phyloP scores from a whole-genome alignment of 2,329 filamentous ascomycete species.

The Stenocarpella maydis region DNA sequence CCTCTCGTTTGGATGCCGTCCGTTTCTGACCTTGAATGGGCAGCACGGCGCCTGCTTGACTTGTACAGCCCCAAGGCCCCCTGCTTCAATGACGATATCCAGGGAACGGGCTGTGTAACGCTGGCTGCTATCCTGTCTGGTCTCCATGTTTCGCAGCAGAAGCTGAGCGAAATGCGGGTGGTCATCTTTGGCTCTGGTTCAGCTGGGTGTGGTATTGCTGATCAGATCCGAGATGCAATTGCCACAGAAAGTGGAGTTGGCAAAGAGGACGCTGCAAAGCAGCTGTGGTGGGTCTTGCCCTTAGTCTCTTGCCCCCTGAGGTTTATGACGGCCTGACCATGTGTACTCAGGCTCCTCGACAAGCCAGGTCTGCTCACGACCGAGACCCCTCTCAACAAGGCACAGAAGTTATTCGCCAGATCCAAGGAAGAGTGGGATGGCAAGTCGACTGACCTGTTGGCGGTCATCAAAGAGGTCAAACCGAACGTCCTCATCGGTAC shows the following conservation, averaged over 20 bases:
- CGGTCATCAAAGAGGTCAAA: conserved; percentile 73
- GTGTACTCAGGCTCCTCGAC: conserved; percentile 72
- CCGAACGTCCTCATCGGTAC: conserved; percentile 87
- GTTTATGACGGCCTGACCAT: background rate
- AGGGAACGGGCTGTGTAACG: conserved; percentile 88
- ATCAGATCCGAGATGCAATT: conserved; percentile 84
- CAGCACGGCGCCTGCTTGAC: conserved; percentile 77
- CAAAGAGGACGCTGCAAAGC: conserved; percentile 77
- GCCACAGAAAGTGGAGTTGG: conserved; percentile 70
- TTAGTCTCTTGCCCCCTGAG: no score
- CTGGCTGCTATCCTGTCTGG: conserved; percentile 83
- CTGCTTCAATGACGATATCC: conserved; percentile 92
- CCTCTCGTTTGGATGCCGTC: background rate
- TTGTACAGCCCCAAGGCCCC: conserved; percentile 76
- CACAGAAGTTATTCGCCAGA: conserved; percentile 74
- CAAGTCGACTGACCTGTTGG: conserved; percentile 66
- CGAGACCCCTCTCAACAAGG: conserved; percentile 57
- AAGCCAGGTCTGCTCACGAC: conserved; percentile 79
- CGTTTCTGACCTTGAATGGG: background rate
- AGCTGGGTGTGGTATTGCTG: conserved; percentile 85
- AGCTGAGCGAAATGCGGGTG: conserved; percentile 73
- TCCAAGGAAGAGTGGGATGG: conserved; percentile 69
- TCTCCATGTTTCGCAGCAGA: conserved; percentile 71
- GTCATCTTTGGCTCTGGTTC: conserved; percentile 83
- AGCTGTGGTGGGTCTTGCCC: conserved; percentile 71